Evolutionary conservation across 2,329 filamentous ascomycete genomes (phyloP).

Genomic region (Fusarium buharicum): DNA sequence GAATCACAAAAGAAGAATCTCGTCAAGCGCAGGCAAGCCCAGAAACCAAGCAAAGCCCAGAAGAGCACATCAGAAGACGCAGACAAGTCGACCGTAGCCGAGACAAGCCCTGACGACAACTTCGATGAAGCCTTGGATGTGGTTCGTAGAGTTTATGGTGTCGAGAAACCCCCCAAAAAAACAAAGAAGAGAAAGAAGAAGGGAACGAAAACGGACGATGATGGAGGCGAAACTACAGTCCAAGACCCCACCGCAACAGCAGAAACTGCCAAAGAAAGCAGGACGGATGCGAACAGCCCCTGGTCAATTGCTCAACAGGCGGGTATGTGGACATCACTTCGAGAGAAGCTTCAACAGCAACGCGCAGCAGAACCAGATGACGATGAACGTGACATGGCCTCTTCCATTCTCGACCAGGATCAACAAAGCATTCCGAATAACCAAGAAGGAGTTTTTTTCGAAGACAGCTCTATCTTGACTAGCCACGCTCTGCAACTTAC

Average conservation of each 20-base stretch:
- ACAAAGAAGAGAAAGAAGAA: constrained; percentile 16
- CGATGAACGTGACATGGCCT: not conserved
- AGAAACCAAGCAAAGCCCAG: not conserved
- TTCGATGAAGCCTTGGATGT: constrained; percentile 40
- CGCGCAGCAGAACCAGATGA: not conserved
- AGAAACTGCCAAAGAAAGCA: not conserved
- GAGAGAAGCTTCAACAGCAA: constrained; percentile 41
- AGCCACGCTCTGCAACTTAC: too few species aligned
- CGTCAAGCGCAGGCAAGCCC: not conserved
- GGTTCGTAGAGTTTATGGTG: constrained; percentile 42
- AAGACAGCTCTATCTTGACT: too few species aligned
- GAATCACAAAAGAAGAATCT: not conserved
- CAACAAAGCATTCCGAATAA: not conserved
- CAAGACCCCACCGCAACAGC: not conserved
- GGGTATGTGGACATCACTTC: constrained; percentile 47
- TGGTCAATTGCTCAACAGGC: constrained; percentile 2
- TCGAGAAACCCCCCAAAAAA: constrained; percentile 15
- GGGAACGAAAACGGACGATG: not conserved
- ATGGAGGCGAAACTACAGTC: not conserved
- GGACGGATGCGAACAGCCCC: not conserved
- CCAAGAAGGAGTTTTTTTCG: too few species aligned
- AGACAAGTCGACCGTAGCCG: not conserved
- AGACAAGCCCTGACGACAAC: constrained; percentile 7
- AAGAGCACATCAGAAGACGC: not conserved
- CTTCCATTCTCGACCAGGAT: not conserved